Evolutionary conservation across 108 stramenopile genomes (phyloP), one percentile per base, ranked within the genome.

Genomic region (Pseudonitzschia multiseries): DNA sequence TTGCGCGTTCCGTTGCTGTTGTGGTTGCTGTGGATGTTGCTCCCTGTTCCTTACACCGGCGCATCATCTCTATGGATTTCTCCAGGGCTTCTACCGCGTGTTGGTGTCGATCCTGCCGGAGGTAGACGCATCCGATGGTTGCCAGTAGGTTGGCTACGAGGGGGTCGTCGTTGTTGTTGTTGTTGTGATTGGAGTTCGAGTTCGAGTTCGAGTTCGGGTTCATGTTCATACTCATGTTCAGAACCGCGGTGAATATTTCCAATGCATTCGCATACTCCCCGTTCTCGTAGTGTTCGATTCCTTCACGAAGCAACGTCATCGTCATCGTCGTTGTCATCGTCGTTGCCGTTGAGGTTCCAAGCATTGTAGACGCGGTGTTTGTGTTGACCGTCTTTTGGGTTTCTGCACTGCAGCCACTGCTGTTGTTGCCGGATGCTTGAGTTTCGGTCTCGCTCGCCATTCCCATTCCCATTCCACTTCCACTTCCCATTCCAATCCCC

Each of bases 61-160:
- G 44, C 62, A 76, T 78, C 41, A 77, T 77, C 41, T 65, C 41
- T 63, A 68, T 41, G 17, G 70, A 43, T 56, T 73, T 54, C 29
- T 65, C 18, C 1, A 81, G 57, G 14, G 59, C 65, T 32, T 59
- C 62, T 8, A 15, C 14, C 8, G 80, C 80, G 42, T 73, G 50
- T 17, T 68, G 40, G 21, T 71, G 43, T 42, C 42, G 40, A n/a
- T 71, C 72, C 41, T 64, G 65, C 12, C 66, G 48, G 56, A 81
- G 59, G 68, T 68, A 65, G 20, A 77, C 72, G 9, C 72, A 40
- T 14, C 80, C 80, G 44, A 77, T 77, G 51, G 76, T 81, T 2
- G 66, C 68, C 20, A 77, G 57, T 8, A 66, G 73, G 27, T 77
- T 75, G 18, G 76, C 80, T 21, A 81, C 27, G 20, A 53, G 42